Evolutionary conservation across 129 eudicot species (phyloP), one percentile per base, ranked within the genome.

Genomic region (Smallanthus sonchifolius): DNA sequence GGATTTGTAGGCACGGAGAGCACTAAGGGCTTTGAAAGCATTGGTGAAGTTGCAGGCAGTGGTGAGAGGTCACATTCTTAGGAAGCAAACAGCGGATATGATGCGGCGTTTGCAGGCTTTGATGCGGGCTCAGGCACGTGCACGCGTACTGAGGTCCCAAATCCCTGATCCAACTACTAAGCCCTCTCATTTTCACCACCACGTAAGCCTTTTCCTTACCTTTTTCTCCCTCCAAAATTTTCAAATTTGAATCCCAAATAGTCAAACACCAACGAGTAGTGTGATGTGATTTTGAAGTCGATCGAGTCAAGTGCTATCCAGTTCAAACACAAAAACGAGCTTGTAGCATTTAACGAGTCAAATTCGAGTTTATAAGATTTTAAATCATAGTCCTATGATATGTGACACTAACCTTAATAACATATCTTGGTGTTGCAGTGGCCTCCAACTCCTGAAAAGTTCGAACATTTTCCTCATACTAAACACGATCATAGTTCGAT

Each of bases 41-140:
- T 69, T 94, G 40, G 99, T 94, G 70, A 91, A 73, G 81, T 89
- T 91, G 20, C 99, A 94, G 54, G 99, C 99, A 7, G 85, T 88
- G 9, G 96, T 91, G 57, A 75, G 97, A 83, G 97, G 99, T 17
- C 91, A 88, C 74, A 86, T 94, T 74, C 75, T 88, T 43, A 86
- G 99, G 83, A 90, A 80, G 75, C 86, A 85, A 60, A 80, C 87
- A 2, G 85, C 91, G 3, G 83, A 88, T 17, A 83, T 68, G 70
- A 73, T 91, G 71, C 79, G 89, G 10, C 78, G 87, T 57, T 67
- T 94, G 79, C 97, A 90, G 44, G 91, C 93, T 2, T 69, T 91
- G 54, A 44, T 80, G 10, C 77, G 96, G 14, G 97, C 88, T 34
- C 97, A 88, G 64, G 73, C 85, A 3, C 81, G 96, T 20, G 97